phyloP scores from a whole-genome alignment of 179 eudicot species.

The Carnegiea gigantea region DNA sequence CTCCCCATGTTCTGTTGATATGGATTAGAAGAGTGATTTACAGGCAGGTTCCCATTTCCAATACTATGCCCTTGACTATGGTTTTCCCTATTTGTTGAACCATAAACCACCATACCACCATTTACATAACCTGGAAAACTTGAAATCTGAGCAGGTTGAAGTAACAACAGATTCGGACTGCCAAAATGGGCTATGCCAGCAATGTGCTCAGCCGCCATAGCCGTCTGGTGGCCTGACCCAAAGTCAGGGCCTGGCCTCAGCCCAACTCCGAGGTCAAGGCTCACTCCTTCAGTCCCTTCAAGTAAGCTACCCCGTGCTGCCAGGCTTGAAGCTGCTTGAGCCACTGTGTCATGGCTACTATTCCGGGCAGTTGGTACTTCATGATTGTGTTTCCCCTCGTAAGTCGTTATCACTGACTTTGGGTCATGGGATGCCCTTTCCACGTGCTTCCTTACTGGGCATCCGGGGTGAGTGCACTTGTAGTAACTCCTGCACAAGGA shows the following conservation, averaged over 20 bases:
- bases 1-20: conserved; percentile 62
- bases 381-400: conserved; percentile 86
- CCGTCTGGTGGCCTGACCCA: conserved; percentile 32
- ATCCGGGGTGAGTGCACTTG: conserved; percentile 84
- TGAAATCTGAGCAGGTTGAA: conserved; percentile 46
- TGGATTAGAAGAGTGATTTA: conserved; percentile 55
- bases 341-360: conserved; percentile 59
- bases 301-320: conserved; percentile 44
- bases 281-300: conserved; percentile 45
- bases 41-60: conserved; percentile 50
- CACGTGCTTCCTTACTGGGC: conserved; percentile 87
- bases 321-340: conserved; percentile 28
- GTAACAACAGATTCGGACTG: conserved; percentile 36
- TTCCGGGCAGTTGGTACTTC: conserved; percentile 73
- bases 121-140: conserved; percentile 55
- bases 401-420: conserved; percentile 82
- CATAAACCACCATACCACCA: conserved; percentile 54
- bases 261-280: conserved; percentile 90
- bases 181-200: conserved; percentile 34
- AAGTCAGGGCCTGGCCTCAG: conserved; percentile 42
- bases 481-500: conserved; percentile 70
- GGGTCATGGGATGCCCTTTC: conserved; percentile 92
- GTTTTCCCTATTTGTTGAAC: conserved; percentile 45
- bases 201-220: conserved; percentile 30
- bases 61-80: conserved; percentile 46